These are phyloP conservation scores for Stylosanthes scabra DNA, from an alignment of 331 rosid species.

Conservation along the genomic window DNA sequence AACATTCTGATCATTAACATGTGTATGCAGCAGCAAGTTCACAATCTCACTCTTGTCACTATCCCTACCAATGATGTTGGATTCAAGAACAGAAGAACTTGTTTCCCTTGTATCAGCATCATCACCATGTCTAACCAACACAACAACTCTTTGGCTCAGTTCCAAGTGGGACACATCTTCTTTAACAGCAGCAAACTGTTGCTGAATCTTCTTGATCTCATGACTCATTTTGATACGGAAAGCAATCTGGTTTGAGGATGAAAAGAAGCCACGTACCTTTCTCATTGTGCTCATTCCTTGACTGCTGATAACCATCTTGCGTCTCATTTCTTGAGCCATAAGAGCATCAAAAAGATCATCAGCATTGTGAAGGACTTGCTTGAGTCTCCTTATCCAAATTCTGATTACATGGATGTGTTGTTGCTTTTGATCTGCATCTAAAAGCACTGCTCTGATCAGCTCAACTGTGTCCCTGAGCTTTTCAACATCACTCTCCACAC, in stretches of 20 bases:
- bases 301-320: background rate
- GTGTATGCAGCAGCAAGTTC: background rate
- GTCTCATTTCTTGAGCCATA: background rate
- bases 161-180: background rate
- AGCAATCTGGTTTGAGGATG: background rate
- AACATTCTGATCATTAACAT: background rate
- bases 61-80: background rate
- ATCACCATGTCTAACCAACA: background rate
- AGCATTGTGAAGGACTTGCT: background rate
- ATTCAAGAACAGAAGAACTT: background rate
- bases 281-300: background rate
- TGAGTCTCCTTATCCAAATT: background rate
- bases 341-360: background rate
- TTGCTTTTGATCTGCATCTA: slow-evolving; percentile 3
- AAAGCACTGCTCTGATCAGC: background rate
- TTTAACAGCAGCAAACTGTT: background rate
- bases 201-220: slow-evolving; percentile 2
- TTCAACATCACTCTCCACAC: background rate
- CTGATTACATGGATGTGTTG: background rate
- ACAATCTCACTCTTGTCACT: background rate
- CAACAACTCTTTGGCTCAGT: background rate
- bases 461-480: background rate
- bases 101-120: background rate
- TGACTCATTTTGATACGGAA: background rate
- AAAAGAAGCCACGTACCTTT: background rate